Evolutionary conservation across 2,329 filamentous ascomycete genomes (phyloP).

Genomic region (Daldinia sp.): DNA sequence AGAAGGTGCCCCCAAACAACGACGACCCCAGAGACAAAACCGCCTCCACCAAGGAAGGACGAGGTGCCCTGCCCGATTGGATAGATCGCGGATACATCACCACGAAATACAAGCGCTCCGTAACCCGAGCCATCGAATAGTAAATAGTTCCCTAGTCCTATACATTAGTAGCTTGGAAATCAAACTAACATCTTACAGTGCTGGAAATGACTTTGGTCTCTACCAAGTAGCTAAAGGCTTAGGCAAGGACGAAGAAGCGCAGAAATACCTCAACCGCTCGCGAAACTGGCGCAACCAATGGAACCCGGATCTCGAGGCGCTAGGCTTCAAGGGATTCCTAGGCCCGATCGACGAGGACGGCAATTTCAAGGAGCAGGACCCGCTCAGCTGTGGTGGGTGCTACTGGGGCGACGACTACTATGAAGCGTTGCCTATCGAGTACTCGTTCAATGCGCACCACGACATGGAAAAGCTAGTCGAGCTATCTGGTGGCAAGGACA

Average conservation of each 20-base stretch:
- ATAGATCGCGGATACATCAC: slow-evolving; percentile 71
- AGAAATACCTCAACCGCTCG: slow-evolving; percentile 68
- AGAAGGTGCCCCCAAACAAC: slow-evolving; percentile 67
- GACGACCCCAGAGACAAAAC: slow-evolving; percentile 64
- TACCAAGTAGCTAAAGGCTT: slow-evolving; percentile 70
- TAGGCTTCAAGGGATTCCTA: slow-evolving; percentile 71
- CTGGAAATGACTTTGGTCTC: slow-evolving; percentile 73
- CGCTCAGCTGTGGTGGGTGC: slow-evolving; percentile 67
- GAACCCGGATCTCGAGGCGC: slow-evolving; percentile 65
- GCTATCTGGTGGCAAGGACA: slow-evolving; percentile 61
- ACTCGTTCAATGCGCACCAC: slow-evolving; percentile 74
- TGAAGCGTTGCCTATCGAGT: slow-evolving; percentile 69
- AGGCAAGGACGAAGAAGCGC: slow-evolving; percentile 57
- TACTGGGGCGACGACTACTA: slow-evolving; percentile 72
- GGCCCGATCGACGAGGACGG: slow-evolving; percentile 65
- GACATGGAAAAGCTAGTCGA: slow-evolving; percentile 65
- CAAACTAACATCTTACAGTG: slow-evolving; percentile 42
- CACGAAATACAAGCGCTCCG: slow-evolving; percentile 65
- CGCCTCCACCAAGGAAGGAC: slow-evolving; percentile 71
- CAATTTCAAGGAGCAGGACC: slow-evolving; percentile 62
- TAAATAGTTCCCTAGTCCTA: slow-evolving; percentile 35
- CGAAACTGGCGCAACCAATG: slow-evolving; percentile 77
- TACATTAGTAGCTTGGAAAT: background rate
- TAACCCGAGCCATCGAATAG: slow-evolving; percentile 73
- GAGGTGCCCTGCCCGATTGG: slow-evolving; percentile 76